phyloP scores from a whole-genome alignment of 805 yeast species.

The Ogataea pini region DNA sequence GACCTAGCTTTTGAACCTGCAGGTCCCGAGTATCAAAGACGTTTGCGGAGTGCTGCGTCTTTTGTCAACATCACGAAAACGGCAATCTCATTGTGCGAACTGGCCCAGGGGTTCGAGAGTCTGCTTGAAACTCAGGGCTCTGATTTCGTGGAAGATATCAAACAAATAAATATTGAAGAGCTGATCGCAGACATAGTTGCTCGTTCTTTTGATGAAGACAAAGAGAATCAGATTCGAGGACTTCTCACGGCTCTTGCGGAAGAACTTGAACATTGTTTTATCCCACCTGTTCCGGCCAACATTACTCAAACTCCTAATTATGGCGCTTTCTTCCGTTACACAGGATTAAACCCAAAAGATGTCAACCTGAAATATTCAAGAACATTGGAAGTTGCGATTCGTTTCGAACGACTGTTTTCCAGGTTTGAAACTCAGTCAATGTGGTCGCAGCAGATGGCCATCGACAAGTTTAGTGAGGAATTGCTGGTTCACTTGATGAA shows the following conservation, averaged over 20 bases:
- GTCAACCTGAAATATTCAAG: neutral
- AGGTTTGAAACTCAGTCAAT: slow-evolving; percentile 4
- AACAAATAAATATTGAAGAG: slow-evolving; percentile 2
- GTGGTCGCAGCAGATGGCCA: neutral
- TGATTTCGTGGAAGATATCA: slow-evolving; percentile 4
- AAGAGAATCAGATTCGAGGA: neutral
- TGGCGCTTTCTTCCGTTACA: neutral
- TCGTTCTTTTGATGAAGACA: neutral
- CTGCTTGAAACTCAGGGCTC: neutral
- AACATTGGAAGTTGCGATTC: neutral
- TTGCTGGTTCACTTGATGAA: slow-evolving; percentile 1
- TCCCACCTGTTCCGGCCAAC: neutral
- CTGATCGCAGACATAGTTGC: slow-evolving; percentile 3
- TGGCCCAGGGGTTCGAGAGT: slow-evolving; percentile 1
- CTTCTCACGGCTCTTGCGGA: neutral
- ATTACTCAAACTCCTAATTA: neutral
- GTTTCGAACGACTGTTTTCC: slow-evolving; percentile 7
- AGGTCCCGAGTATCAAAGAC: slow-evolving; percentile 1
- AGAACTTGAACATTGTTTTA: neutral
- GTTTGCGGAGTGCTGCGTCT: neutral
- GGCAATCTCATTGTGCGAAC: slow-evolving; percentile 5
- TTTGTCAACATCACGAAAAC: slow-evolving; percentile 7
- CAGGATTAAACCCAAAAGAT: neutral
- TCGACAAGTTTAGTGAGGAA: slow-evolving; percentile 4
- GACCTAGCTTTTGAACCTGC: neutral